These are phyloP conservation scores for Penicillium sp. DNA, from an alignment of 2,329 filamentous ascomycete genomes.

Conservation along the genomic window DNA sequence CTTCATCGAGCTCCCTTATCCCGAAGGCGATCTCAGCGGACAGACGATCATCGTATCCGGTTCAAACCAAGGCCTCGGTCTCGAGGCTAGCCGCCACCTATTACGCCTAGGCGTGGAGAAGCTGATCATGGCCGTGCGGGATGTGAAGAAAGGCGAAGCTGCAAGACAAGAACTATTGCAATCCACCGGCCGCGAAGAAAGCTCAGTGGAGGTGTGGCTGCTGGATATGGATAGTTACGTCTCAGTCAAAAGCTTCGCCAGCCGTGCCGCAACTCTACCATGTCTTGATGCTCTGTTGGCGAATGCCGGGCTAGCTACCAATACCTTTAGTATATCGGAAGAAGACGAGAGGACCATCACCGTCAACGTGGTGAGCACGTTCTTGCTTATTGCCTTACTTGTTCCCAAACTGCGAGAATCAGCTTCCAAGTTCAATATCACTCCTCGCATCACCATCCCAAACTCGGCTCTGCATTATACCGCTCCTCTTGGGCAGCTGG, in stretches of 20 bases:
- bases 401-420: constrained; percentile 46
- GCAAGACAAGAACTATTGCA: constrained; percentile 4
- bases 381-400: constrained; percentile 47
- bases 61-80: constrained; percentile 25
- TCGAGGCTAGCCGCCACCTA: constrained; percentile 8
- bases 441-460: constrained; percentile 15
- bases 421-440: constrained; percentile 9
- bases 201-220: constrained; percentile 23
- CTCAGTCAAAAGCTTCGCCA: constrained; percentile 32
- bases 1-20: constrained; percentile 13
- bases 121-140: constrained; percentile 10
- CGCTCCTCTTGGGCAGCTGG: constrained; percentile 12
- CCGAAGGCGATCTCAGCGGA: constrained; percentile 2
- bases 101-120: constrained; percentile 2
- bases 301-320: constrained; percentile 43
- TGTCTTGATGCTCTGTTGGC: constrained; percentile 32
- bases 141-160: constrained; percentile 4
- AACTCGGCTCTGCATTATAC: constrained; percentile 19
- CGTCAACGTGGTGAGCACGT: constrained; percentile 46
- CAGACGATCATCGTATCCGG: constrained; percentile 49
- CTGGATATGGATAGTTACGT: constrained; percentile 33
- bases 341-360: constrained; percentile 10
- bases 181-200: constrained; percentile 2
- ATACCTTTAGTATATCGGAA: constrained; percentile 40
- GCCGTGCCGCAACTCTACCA: constrained; percentile 21